A percentile compares a stretch with the other conserved stretches of the same genome.
Evolutionary conservation across 2,329 filamentous ascomycete species (phyloP).

Genomic region (Teratosphaeria gauchensis): DNA sequence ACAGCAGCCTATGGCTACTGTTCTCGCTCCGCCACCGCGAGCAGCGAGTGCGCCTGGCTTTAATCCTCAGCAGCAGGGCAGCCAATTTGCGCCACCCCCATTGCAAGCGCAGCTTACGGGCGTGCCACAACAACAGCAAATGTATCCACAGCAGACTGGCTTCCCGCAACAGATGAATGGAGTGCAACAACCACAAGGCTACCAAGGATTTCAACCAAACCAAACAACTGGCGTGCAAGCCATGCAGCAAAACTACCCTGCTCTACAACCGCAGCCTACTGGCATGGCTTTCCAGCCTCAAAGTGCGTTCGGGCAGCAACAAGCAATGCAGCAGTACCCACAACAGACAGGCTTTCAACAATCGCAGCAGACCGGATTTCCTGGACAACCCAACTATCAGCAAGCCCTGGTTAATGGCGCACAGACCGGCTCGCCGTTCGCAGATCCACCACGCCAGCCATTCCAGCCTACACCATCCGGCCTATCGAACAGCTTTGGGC

Average conservation of each 20-base stretch:
- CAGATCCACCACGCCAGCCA: slow-evolving; percentile 43
- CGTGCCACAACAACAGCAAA: slow-evolving; percentile 28
- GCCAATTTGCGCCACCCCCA: slow-evolving; percentile 59
- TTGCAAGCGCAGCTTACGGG: slow-evolving; percentile 82
- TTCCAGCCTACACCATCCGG: slow-evolving; percentile 25
- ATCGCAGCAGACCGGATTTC: slow-evolving; percentile 3
- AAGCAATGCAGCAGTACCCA: slow-evolving; percentile 3
- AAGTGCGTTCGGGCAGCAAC: slow-evolving; percentile 5
- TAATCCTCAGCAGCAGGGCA: slow-evolving; percentile 47
- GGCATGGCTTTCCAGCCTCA: slow-evolving; percentile 38
- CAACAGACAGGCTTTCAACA: slow-evolving; percentile 6
- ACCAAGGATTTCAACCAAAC: slow-evolving; percentile 14
- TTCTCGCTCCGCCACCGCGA: slow-evolving; percentile 64
- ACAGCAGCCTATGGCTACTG: slow-evolving; percentile 45
- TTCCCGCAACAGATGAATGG: slow-evolving; percentile 32
- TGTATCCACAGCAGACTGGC: slow-evolving; percentile 24
- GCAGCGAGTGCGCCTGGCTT: slow-evolving; percentile 79
- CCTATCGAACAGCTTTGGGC: slow-evolving; percentile 12
- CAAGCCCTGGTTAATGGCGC: slow-evolving; percentile 42
- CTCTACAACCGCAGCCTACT: slow-evolving; percentile 47
- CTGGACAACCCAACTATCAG: slow-evolving; percentile 29
- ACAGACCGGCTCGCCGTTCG: slow-evolving; percentile 42
- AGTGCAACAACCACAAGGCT: slow-evolving; percentile 15
- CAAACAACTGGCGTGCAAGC: slow-evolving; percentile 23
- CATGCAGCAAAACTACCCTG: slow-evolving; percentile 23